Conservation (phyloP, 805 yeast genomes). For the Citeromyces nyonsensis region DNA sequence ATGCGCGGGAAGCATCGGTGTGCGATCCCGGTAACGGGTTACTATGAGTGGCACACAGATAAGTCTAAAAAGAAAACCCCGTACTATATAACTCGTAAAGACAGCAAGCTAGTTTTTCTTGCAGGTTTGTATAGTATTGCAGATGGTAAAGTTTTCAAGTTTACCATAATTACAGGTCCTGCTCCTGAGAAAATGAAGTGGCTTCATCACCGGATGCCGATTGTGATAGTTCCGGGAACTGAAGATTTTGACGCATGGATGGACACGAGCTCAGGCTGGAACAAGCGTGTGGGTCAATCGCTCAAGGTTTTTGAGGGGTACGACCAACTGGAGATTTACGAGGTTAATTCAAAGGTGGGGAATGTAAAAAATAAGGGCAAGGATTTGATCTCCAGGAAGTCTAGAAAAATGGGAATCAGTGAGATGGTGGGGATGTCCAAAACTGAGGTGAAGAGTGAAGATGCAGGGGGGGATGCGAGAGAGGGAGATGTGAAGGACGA, state of each 20-base stretch:
- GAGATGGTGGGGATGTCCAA: too few relatives aligned
- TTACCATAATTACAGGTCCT: constrained; percentile 59
- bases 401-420: too few relatives aligned
- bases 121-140: constrained; percentile 35
- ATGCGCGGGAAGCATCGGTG: constrained; percentile 39
- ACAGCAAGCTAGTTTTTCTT: constrained; percentile 37
- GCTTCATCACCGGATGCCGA: constrained; percentile 73
- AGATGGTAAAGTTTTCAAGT: constrained; percentile 21
- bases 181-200: constrained; percentile 47
- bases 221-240: constrained; percentile 43
- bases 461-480: too few relatives aligned
- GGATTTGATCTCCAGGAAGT: too few relatives aligned
- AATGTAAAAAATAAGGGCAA: constrained; percentile 31
- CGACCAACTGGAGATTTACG: constrained; percentile 28
- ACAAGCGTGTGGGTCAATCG: constrained; percentile 19
- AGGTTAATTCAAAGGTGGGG: constrained; percentile 52
- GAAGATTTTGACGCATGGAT: constrained; percentile 55
- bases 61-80: constrained; percentile 26
- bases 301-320: constrained; percentile 20
- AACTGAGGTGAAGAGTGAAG: too few relatives aligned
- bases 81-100: constrained; percentile 42
- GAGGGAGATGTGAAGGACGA: too few relatives aligned
- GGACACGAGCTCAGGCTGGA: constrained; percentile 22
- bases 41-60: constrained; percentile 59
- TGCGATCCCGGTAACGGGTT: constrained; percentile 68